These are phyloP conservation scores for Zymoseptoria crescenta DNA, from an alignment of 2,329 filamentous ascomycete species.

Conservation along the genomic window DNA sequence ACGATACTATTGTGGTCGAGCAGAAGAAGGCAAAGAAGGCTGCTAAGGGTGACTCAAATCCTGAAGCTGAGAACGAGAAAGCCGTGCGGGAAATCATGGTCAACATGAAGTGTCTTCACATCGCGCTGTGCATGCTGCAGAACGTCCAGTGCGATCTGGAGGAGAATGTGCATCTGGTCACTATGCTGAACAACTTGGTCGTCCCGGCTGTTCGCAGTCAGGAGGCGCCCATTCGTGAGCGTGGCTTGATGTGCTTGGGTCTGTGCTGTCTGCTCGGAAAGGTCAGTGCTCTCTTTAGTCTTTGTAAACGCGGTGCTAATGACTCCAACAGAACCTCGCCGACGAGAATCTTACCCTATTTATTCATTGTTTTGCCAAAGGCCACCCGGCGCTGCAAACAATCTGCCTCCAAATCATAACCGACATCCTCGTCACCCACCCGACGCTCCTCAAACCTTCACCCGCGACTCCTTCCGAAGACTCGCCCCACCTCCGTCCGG, in stretches of 20 bases:
- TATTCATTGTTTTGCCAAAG: constrained; percentile 91
- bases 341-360: constrained; percentile 89
- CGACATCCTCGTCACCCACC: constrained; percentile 86
- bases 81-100: constrained; percentile 87
- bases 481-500: constrained; percentile 44
- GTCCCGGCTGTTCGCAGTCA: constrained; percentile 91
- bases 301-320: constrained; percentile 7
- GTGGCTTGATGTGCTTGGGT: constrained; percentile 80
- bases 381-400: constrained; percentile 80
- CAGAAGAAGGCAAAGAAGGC: constrained; percentile 31
- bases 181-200: constrained; percentile 96
- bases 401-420: constrained; percentile 86
- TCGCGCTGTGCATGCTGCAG: constrained; percentile 93
- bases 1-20: constrained; percentile 24
- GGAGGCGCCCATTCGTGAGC: constrained; percentile 84
- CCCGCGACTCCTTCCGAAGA: constrained; percentile 28
- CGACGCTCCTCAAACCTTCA: constrained; percentile 60
- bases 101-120: constrained; percentile 97
- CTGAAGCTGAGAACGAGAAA: constrained; percentile 56
- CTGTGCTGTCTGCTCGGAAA: constrained; percentile 87
- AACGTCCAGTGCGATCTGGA: constrained; percentile 85
- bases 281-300: constrained; percentile 32
- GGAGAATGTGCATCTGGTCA: constrained; percentile 81
- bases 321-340: constrained; percentile 59
- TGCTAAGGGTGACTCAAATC: constrained; percentile 45